phyloP scores from a whole-genome alignment of 352 stramenopile species.

The Globisporangium recalcitrans region DNA sequence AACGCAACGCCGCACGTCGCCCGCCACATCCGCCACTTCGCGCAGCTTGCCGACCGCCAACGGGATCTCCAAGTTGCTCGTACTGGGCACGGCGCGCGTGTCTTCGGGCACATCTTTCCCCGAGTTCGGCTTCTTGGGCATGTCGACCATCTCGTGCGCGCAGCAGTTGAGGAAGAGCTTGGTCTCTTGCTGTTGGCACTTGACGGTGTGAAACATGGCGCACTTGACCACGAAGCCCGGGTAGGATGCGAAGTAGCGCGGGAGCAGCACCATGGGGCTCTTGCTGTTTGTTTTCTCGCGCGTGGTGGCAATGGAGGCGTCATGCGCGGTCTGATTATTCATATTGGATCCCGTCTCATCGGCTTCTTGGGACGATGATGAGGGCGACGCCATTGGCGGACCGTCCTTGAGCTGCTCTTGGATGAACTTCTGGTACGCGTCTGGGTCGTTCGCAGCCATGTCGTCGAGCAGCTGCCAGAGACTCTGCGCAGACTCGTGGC shows the following conservation, averaged over 20 bases:
- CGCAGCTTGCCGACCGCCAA: conserved; percentile 58
- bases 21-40: conserved; percentile 40
- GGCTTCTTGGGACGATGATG: not conserved
- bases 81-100: conserved; percentile 54
- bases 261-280: conserved; percentile 13
- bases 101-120: conserved; percentile 50
- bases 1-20: conserved; percentile 70
- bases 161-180: conserved; percentile 86
- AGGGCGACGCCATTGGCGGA: conserved; percentile 21
- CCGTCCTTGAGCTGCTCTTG: conserved; percentile 73
- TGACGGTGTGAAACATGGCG: conserved; percentile 40
- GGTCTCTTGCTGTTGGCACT: conserved; percentile 51
- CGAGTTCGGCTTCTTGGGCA: conserved; percentile 74
- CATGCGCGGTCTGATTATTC: conserved; percentile 4
- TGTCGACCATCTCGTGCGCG: conserved; percentile 59
- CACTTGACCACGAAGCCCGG: conserved; percentile 81
- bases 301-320: not conserved
- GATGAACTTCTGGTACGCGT: conserved; percentile 75
- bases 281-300: not conserved
- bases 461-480: conserved; percentile 76
- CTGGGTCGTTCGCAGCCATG: conserved; percentile 62
- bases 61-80: conserved; percentile 73
- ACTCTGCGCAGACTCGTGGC: conserved; percentile 53
- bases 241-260: conserved; percentile 54
- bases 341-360: not conserved